Evolutionary conservation across 495 filamentous ascomycete genomes (phyloP).

Genomic region (Wilcoxina mikolae): DNA sequence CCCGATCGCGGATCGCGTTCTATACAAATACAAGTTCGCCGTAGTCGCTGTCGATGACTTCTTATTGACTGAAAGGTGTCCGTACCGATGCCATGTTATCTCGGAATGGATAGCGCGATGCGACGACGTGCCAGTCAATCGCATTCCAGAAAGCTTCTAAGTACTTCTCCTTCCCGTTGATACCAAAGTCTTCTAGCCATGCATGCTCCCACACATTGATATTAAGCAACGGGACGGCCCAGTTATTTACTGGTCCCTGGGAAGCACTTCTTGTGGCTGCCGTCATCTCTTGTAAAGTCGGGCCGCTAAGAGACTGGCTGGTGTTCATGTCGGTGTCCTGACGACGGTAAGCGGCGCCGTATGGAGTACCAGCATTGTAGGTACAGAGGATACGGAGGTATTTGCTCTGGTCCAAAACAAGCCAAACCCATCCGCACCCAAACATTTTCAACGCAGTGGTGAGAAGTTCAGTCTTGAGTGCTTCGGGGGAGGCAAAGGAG

Average conservation of each 20-base stretch:
- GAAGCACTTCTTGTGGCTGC: slow-evolving; percentile 32
- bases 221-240: slow-evolving; percentile 64
- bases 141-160: slow-evolving; percentile 70
- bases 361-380: slow-evolving; percentile 82
- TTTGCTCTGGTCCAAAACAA: slow-evolving; percentile 42
- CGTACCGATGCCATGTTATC: neutral
- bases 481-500: slow-evolving; percentile 67
- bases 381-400: slow-evolving; percentile 66
- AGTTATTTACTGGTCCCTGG: slow-evolving; percentile 44
- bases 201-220: slow-evolving; percentile 95
- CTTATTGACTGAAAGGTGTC: neutral
- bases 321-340: slow-evolving; percentile 75
- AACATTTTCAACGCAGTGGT: slow-evolving; percentile 82
- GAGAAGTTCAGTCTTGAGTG: slow-evolving; percentile 62
- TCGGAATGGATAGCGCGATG: neutral
- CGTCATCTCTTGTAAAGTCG: slow-evolving; percentile 7
- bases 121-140: slow-evolving; percentile 70
- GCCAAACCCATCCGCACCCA: slow-evolving; percentile 92
- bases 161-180: slow-evolving; percentile 62
- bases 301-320: slow-evolving; percentile 26
- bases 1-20: neutral
- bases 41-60: neutral
- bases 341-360: slow-evolving; percentile 65
- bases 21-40: neutral
- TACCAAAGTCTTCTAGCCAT: slow-evolving; percentile 72